Evolutionary conservation across 2,329 filamentous ascomycete species (phyloP), one percentile per base, ranked within the genome.

Genomic region (Decorospora gaudefroyi): DNA sequence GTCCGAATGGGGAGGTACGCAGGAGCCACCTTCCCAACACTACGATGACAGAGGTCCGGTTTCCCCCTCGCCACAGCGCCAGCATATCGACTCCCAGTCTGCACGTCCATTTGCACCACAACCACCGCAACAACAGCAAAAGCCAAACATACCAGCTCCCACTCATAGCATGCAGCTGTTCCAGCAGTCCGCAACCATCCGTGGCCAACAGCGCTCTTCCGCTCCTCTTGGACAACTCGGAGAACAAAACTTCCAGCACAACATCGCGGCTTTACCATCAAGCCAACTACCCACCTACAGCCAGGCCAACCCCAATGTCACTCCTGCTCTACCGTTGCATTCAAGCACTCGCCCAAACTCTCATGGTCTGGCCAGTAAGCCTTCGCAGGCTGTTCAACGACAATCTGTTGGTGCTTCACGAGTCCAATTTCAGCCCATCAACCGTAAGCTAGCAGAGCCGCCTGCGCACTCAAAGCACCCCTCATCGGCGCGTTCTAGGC

Each of bases 201-300:
- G 63, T 18, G 49, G 46, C 10, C 49, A 63, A 22, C 44, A 51
- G 28, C 60, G 59, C 17, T 27, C 27, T 15, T 48, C 44, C 17
- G 17, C 33, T 18, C 42, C 43, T 16, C n/a, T 28, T 16, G 19
- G 25, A 31, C 35, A 46, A 32, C 46, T 28, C 12, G 36, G 25
- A 28, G 36, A 39, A 13, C 22, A 36, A 8, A 15, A 3, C 13
- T 27, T 38, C 18, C 40, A 53, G 16, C 33, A 33, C 6, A 42
- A 34, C n/a, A 5, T 13, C 8, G 13, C 31, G 13, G 33, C 42
- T 25, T 21, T 28, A 6, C 30, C 41, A 8, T 31, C 42, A 6
- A 57, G 28, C 11, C 59, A 57, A n/a, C 43, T 36, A 8, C 45
- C 49, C 10, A 42, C 34, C 18, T 37, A 58, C 12, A 46, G 30